Evolutionary conservation across 805 yeast species (phyloP), one percentile per base, ranked within the genome.

Genomic region (Starmerella floris): DNA sequence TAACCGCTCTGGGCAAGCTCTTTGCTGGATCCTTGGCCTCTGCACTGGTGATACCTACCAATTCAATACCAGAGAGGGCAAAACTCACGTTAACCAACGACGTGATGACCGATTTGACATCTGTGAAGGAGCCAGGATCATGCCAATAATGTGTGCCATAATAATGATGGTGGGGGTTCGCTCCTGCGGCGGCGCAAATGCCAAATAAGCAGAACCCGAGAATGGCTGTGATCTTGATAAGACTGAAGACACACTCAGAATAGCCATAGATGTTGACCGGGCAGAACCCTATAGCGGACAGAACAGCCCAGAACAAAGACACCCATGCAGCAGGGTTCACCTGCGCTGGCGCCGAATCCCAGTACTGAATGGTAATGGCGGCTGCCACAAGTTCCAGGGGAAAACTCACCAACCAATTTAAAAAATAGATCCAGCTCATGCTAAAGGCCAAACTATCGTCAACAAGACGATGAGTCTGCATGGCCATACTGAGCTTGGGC

Each of bases 21-120:
- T 66, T 67, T 52, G 81, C 66, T 40, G 87, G 85, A 58, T 78
- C 73, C 36, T 63, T 72, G 22, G 83, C 66, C 62, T 81, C 88
- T 10, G 87, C 85, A 27, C 85, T 79, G 15, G 84, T 79, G 27
- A 80, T 65, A 39, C 83, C 82, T 31, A 71, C 72, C 51, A 79
- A 64, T 60, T 80, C 88, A 19, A 82, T 73, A 51, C 87, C 87
- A 35, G 81, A 75, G 54, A 75, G 79, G n/a, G 83, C 71, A 58
- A 79, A 80, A 0, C 83, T 83, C 6, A 84, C 83, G 28, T 79
- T 73, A 37, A 78, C 76, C 49, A 79, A 73, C 16, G 74, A 79
- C 0, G 79, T 65, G 53, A 76, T 70, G 39, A 78, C 70, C 44
- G 82, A 82, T 59, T 77, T 75, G 59, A 77, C 72, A 4, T 68